Evolutionary conservation across 2,329 filamentous ascomycete species (phyloP).

Genomic region (Pyricularia pennisetigena): DNA sequence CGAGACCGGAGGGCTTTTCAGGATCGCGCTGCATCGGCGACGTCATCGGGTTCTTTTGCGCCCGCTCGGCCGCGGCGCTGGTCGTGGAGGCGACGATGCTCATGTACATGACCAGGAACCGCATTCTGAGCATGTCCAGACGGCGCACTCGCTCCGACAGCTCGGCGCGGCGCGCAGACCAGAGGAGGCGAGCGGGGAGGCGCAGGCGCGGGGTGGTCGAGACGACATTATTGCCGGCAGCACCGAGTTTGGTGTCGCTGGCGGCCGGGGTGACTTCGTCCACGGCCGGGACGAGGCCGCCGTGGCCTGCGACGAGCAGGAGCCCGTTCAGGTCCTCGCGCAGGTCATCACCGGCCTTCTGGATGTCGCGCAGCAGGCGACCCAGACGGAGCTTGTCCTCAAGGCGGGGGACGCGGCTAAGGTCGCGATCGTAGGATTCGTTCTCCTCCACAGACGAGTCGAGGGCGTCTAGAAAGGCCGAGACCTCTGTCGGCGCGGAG

Average conservation of each 20-base stretch:
- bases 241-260: not conserved
- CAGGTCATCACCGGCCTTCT: constrained; percentile 49
- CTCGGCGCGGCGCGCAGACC: constrained; percentile 42
- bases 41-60: constrained; percentile 12
- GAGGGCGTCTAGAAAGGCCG: constrained; percentile 47
- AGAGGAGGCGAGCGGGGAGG: constrained; percentile 41
- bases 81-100: constrained; percentile 38
- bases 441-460: constrained; percentile 55
- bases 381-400: constrained; percentile 53
- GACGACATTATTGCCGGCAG: not conserved
- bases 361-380: constrained; percentile 50
- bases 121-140: constrained; percentile 52
- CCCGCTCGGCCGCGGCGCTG: constrained; percentile 25
- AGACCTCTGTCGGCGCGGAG: constrained; percentile 47
- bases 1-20: constrained; percentile 16
- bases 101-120: constrained; percentile 56
- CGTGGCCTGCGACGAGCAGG: constrained; percentile 32
- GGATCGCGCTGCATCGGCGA: constrained; percentile 13
- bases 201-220: constrained; percentile 23
- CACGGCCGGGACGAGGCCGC: constrained; percentile 11
- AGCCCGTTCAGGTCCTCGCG: constrained; percentile 48
- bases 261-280: not conserved
- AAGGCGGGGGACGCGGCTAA: constrained; percentile 44
- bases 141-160: constrained; percentile 49
- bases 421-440: constrained; percentile 52